Percentiles rank a stretch among this genome's conserved stretches.
phyloP scores from a whole-genome alignment of 2,329 filamentous ascomycete genomes.

The Pseudogymnoascus verrucosus region DNA sequence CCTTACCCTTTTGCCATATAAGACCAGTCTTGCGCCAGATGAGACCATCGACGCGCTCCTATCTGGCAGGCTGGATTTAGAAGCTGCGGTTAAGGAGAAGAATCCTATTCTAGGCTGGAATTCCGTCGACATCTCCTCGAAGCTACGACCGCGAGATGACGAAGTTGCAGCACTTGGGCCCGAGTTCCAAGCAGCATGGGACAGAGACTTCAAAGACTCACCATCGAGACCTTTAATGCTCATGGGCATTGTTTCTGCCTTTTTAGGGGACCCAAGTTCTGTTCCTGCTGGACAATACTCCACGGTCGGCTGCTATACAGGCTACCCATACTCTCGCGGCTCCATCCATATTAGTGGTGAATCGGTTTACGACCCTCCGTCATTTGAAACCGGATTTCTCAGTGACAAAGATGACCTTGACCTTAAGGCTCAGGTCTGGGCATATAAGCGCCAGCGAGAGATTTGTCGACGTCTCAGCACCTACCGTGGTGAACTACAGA shows the following conservation, averaged over 20 bases:
- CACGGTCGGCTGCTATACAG: slow-evolving; percentile 43
- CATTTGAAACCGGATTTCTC: slow-evolving; percentile 50
- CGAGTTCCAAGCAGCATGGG: slow-evolving; percentile 46
- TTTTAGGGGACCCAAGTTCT: slow-evolving; percentile 35
- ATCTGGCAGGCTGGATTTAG: slow-evolving; percentile 38
- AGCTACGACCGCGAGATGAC: slow-evolving; percentile 47
- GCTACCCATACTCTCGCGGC: slow-evolving; percentile 54
- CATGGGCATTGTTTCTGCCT: slow-evolving; percentile 41
- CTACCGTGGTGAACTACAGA: slow-evolving; percentile 39
- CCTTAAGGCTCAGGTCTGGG: slow-evolving; percentile 50
- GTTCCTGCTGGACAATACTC: slow-evolving; percentile 42
- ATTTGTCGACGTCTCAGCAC: slow-evolving; percentile 46
- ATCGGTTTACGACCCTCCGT: slow-evolving; percentile 33
- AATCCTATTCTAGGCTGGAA: slow-evolving; percentile 51
- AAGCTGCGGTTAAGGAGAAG: slow-evolving; percentile 37
- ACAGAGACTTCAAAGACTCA: slow-evolving; percentile 41
- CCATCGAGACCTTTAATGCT: slow-evolving; percentile 37
- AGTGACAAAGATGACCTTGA: slow-evolving; percentile 41
- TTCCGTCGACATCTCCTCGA: slow-evolving; percentile 45
- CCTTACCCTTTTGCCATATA: slow-evolving; percentile 45
- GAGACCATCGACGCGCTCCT: slow-evolving; percentile 48
- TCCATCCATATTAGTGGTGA: slow-evolving; percentile 48
- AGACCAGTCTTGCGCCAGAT: slow-evolving; percentile 34
- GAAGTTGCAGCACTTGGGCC: slow-evolving; percentile 46
- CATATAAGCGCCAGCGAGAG: slow-evolving; percentile 58